Evolutionary conservation across 1,284 basidiomycete genomes (phyloP), one percentile per base, ranked within the genome.

Genomic region (Golubevia pallescens): DNA sequence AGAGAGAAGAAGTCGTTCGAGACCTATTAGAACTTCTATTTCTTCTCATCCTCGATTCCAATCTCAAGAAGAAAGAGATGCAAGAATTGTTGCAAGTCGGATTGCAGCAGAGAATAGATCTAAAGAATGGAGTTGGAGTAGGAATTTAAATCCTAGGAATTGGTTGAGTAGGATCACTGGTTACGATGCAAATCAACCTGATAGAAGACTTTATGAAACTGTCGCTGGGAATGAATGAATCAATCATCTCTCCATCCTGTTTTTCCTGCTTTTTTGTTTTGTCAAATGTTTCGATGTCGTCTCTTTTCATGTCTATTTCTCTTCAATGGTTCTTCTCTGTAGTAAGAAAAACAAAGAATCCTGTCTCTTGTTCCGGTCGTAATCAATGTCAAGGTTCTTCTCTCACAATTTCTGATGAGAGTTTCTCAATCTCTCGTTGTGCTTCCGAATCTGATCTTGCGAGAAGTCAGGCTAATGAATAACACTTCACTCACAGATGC

Each of bases 11-110:
- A 70, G 68, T n/a, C 23, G 20, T 8, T 66, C 68, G 1, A 66
- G 77, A n/a, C 73, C 77, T 6, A 63, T 77, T 14, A 67, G 77
- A 7, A 61, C 71, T 2, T 77, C 75, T 16, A 79, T 79, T 63
- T 77, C 75, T 13, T 71, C 69, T 48, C 77, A 79, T 52, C 77
- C 77, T 6, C 62, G 77, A 24, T 54, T 77, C 58, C 67, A 70
- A 68, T 68, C 62, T 19, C 69, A 75, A 52, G 77, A 79, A 53
- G 77, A 79, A 52, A 61, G 74, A 1, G 68, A 67, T 10, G 75
- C 77, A 1, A 56, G 75, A 16, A 68, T 67, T 8, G 77, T 66
- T 8, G 77, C 75, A 16, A 65, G 68, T 1, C 62, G 71, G 1
- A 73, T 77, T 1, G 74, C 74, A 0, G 69, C 71, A 0, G 73